These are phyloP conservation scores for Priceomyces carsonii DNA, from an alignment of 805 yeast genomes.

Conservation along the genomic window DNA sequence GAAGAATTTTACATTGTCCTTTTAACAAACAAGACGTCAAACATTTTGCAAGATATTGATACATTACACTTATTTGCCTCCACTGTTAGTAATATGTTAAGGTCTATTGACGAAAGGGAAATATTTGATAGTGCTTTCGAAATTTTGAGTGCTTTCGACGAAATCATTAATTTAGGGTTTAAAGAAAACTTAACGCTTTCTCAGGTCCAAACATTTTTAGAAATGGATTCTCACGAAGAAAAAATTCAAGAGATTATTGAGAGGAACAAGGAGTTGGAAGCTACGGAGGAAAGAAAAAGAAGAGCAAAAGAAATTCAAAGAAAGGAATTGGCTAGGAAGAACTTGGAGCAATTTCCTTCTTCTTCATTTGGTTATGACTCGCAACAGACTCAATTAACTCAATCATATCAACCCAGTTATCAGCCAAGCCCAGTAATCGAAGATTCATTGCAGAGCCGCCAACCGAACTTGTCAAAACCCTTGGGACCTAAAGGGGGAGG, in stretches of 20 bases:
- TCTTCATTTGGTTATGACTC: conserved; percentile 22
- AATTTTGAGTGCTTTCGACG: conserved; percentile 89
- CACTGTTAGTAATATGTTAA: conserved; percentile 72
- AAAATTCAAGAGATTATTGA: conserved; percentile 97
- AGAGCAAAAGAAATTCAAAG: conserved; percentile 89
- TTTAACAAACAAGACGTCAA: conserved; percentile 87
- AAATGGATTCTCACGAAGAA: conserved; percentile 98
- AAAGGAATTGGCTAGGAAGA: conserved; percentile 67
- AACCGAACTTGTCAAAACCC: conserved; percentile 12
- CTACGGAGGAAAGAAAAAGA: conserved; percentile 94
- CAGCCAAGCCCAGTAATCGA: conserved; percentile 28
- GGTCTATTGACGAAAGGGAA: conserved; percentile 77
- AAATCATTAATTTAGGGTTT: conserved; percentile 85
- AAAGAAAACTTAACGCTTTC: conserved; percentile 79
- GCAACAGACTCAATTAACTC: conserved; percentile 15
- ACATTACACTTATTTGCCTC: conserved; percentile 85
- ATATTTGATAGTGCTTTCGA: conserved; percentile 85
- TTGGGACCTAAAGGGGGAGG: conserved; percentile 52
- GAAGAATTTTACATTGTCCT: conserved; percentile 91
- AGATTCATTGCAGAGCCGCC: conserved; percentile 9
- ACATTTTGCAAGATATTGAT: conserved; percentile 91
- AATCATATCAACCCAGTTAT: conserved; percentile 29
- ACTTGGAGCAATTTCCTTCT: conserved; percentile 49
- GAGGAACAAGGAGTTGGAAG: conserved; percentile 94
- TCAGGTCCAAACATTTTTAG: conserved; percentile 86